A percentile compares a stretch with the other conserved stretches of the same genome.
Evolutionary conservation across 192 early-diverging fungal genomes (phyloP).

Genomic region (Entrophospora sp.): DNA sequence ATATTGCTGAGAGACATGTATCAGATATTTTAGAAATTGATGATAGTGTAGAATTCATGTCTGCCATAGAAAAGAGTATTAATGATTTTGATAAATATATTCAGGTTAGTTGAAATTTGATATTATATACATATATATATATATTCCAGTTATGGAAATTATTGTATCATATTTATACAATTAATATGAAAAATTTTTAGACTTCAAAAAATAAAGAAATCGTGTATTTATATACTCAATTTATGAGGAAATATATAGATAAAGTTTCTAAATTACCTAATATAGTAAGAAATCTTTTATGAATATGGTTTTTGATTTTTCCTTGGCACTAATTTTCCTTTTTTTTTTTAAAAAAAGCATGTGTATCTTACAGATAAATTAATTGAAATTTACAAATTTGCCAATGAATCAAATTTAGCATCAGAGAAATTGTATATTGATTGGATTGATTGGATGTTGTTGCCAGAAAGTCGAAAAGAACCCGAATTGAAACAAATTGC

Average conservation of each 20-base stretch:
- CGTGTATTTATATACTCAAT: conserved; percentile 1
- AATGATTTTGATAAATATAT: conserved; percentile 2
- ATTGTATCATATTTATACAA: background rate
- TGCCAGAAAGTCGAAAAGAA: background rate
- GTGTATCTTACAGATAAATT: background rate
- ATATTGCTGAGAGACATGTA: conserved; percentile 30
- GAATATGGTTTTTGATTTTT: background rate
- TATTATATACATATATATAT: no score
- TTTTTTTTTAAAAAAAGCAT: background rate
- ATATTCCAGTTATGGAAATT: no score
- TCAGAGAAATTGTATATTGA: conserved; percentile 6
- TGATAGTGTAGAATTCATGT: background rate
- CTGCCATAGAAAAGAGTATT: background rate
- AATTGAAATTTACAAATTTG: background rate
- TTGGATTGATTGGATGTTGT: conserved; percentile 4
- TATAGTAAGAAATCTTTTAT: background rate
- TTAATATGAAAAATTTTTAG: background rate
- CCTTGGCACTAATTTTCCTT: no score
- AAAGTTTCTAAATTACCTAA: background rate
- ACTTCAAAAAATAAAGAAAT: background rate
- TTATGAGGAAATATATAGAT: background rate
- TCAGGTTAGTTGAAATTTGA: background rate
- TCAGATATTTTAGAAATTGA: background rate
- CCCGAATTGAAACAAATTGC: background rate
- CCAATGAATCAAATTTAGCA: background rate